These are phyloP conservation scores for Santalum album DNA, from an alignment of 164 flowering plant genomes.

Conservation along the genomic window DNA sequence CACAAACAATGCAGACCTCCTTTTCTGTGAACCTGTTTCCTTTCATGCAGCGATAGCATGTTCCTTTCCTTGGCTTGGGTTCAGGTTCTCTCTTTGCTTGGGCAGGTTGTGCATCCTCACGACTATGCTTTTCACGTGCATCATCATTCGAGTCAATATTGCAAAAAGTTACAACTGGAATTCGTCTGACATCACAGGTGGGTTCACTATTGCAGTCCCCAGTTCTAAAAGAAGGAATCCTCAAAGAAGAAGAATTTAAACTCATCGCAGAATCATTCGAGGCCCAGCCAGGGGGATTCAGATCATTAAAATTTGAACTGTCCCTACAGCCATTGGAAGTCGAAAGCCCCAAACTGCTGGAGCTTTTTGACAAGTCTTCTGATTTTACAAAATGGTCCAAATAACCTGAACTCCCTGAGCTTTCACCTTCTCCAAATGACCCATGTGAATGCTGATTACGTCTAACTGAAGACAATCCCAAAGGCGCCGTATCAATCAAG, in stretches of 20 bases:
- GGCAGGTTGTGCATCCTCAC: conserved; percentile 17
- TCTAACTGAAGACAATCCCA: conserved; percentile 22
- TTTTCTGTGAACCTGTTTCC: conserved; percentile 83
- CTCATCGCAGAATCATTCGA: conserved; percentile 48
- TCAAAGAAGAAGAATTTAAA: conserved; percentile 36
- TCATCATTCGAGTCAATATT: conserved; percentile 31
- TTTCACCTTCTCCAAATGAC: conserved; percentile 22
- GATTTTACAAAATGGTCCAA: conserved; percentile 35
- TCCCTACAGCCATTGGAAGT: conserved; percentile 29
- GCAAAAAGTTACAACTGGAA: conserved; percentile 37
- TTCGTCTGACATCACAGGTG: conserved; percentile 23
- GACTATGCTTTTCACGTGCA: conserved; percentile 18
- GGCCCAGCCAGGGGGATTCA: conserved; percentile 40
- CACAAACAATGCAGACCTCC: conserved; percentile 91
- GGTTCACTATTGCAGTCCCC: conserved; percentile 25
- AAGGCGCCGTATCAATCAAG: conserved; percentile 13
- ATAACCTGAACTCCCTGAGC: conserved; percentile 31
- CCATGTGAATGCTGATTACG: conserved; percentile 27
- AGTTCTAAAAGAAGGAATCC: conserved; percentile 40
- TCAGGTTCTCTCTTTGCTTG: conserved; percentile 23
- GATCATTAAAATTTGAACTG: conserved; percentile 27
- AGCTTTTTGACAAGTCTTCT: conserved; percentile 20
- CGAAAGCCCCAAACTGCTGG: conserved; percentile 16
- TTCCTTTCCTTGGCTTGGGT: conserved; percentile 40
- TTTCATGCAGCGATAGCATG: conserved; percentile 75